A percentile compares a stretch with the other conserved stretches of the same genome.
Conservation (phyloP, 2,329 filamentous ascomycete species). For the Tolypocladium tropicale region DNA sequence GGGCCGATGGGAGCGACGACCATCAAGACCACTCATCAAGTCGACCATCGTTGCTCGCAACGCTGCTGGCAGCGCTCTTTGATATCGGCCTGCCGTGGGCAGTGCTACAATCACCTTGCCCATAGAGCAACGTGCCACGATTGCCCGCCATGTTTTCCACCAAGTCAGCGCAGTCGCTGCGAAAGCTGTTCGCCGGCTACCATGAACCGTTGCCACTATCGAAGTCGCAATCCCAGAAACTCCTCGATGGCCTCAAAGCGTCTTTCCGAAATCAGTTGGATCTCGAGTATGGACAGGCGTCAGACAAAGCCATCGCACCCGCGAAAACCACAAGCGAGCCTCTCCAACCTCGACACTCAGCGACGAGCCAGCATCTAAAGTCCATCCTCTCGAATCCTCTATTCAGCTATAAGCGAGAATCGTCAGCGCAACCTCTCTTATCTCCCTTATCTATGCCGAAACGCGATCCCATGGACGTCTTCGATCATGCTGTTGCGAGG, state of each 20-base stretch:
- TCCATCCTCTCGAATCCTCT: conserved; percentile 48
- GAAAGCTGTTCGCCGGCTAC: conserved; percentile 28
- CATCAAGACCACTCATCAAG: background rate
- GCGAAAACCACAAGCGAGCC: conserved; percentile 9
- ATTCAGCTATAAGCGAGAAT: conserved; percentile 28
- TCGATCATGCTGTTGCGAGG: conserved; percentile 43
- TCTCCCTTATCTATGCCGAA: conserved; percentile 6
- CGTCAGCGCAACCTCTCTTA: conserved; percentile 9
- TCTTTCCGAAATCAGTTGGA: conserved; percentile 51
- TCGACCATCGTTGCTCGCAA: background rate
- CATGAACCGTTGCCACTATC: conserved; percentile 44
- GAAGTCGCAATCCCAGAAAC: conserved; percentile 39
- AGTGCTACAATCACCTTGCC: conserved; percentile 9
- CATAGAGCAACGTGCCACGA: conserved; percentile 7
- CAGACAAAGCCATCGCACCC: conserved; percentile 12
- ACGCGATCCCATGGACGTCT: conserved; percentile 41
- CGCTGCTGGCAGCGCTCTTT: conserved; percentile 1
- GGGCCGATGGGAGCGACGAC: background rate
- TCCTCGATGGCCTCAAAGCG: conserved; percentile 44
- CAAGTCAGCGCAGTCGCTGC: conserved; percentile 24
- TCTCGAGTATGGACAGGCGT: conserved; percentile 39
- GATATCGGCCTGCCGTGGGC: conserved; percentile 6
- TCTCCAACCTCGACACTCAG: conserved; percentile 23
- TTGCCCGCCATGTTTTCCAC: conserved; percentile 24
- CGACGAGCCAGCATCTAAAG: conserved; percentile 36